Evolutionary conservation across 768 basidiomycete species (phyloP), one percentile per base, ranked within the genome.

Genomic region (Mycena olivaceomarginata): DNA sequence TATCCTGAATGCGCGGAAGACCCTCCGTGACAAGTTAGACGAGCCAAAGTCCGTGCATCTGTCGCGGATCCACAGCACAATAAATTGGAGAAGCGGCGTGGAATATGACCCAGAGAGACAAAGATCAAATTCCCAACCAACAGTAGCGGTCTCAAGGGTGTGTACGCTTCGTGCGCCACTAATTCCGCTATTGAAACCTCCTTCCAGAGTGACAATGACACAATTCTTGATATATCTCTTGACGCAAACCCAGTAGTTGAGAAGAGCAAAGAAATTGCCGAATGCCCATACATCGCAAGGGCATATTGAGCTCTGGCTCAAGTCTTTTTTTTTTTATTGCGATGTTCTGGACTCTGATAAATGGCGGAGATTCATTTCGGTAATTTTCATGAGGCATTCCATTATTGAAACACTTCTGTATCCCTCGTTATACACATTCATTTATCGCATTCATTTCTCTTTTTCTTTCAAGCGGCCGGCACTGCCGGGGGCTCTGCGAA

Each of bases 1-100:
- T 6, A 86, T 90, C 39, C 86, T 92, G 48, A 92, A 92, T 71
- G 88, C 89, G 15, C 86, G 91, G 0, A 82, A 85, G 59, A 80
- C 82, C 1, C 85, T 91, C 31, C 87, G 88, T 11, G 84, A 84
- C 48, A 82, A 79, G 59, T 71, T 82, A 7, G 84, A 85, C 1
- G 85, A 85, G 18, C 81, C 84, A 1, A 80, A 88, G 18, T 89
- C 90, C 8, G 87, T 91, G 59, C 87, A 88, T 66, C 85, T 91
- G 41, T 88, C 87, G 4, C 84, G 85, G 22, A 80, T 89, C 2
- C 74, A 65, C 7, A 70, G 68, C 53, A 65, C 53, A 39, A 66
- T 70, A 63, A 62, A n/a, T 16, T 76, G 75, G 75, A 67, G 75
- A 62, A 59, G 31, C 20, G 57, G 39, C 31, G 40, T 56, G 11